phyloP scores from a whole-genome alignment of 1,139 yeast genomes.

The Eremothecium sinecaudum region DNA sequence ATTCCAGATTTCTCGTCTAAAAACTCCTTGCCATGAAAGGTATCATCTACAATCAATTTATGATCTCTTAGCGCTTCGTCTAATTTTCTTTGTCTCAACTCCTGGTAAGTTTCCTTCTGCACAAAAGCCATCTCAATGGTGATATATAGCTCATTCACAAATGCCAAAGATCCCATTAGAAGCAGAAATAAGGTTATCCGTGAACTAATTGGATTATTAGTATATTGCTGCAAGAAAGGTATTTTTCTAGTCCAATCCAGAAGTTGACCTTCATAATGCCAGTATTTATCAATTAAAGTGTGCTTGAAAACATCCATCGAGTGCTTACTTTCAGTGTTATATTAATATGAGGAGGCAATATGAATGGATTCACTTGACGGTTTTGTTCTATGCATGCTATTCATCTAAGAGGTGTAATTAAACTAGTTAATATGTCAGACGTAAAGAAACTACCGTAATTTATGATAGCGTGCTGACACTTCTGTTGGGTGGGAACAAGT shows the following conservation, averaged over 20 bases:
- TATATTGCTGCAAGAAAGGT: conserved; percentile 24
- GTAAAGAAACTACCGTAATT: no score
- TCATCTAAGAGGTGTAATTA: no score
- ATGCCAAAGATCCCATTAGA: conserved; percentile 27
- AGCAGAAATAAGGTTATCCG: conserved; percentile 28
- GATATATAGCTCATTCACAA: conserved; percentile 28
- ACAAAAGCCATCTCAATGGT: conserved; percentile 29
- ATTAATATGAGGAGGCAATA: no score
- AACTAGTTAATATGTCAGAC: no score
- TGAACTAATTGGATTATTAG: conserved; percentile 27
- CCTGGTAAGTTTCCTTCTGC: conserved; percentile 29
- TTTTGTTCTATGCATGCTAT: no score
- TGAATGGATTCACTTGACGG: no score
- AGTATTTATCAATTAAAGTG: conserved; percentile 12
- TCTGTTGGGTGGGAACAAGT: no score
- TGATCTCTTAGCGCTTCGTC: conserved; percentile 26
- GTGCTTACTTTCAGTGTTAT: no score
- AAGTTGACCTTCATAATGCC: conserved; percentile 16
- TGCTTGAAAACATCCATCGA: no score
- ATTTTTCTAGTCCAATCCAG: conserved; percentile 15
- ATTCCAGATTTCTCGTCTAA: conserved; percentile 28
- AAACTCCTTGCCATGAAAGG: conserved; percentile 28
- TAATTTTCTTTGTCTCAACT: conserved; percentile 25
- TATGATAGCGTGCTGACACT: no score
- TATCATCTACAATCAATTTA: conserved; percentile 26